phyloP scores from a whole-genome alignment of 306 rosid genomes.

The Fragaria iinumae region DNA sequence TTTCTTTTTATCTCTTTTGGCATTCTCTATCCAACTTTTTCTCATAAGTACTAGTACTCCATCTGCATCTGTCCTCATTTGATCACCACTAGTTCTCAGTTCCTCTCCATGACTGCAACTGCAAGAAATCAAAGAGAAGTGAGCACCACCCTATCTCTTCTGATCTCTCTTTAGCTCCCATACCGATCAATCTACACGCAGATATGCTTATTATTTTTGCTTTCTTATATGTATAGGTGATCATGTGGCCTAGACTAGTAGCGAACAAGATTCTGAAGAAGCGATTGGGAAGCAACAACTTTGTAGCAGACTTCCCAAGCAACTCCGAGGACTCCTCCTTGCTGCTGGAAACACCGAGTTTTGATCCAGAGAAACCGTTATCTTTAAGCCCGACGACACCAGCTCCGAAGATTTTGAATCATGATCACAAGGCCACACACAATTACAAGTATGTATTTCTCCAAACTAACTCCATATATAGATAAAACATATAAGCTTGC shows the following conservation, averaged over 20 bases:
- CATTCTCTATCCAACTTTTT: constrained; percentile 33
- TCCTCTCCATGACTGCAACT: constrained; percentile 8
- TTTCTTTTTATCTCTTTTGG: constrained; percentile 24
- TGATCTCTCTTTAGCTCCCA: constrained; percentile 17
- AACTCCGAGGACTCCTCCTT: constrained; percentile 3
- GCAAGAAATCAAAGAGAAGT: constrained; percentile 28
- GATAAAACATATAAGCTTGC: background rate
- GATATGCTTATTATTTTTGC: background rate
- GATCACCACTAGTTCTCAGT: background rate
- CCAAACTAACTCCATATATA: background rate
- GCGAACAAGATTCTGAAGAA: constrained; percentile 77
- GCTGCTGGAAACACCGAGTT: constrained; percentile 27
- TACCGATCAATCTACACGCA: background rate
- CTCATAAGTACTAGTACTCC: constrained; percentile 4
- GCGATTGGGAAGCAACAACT: constrained; percentile 67
- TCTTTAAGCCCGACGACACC: background rate
- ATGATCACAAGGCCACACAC: constrained; percentile 33
- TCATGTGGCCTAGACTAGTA: constrained; percentile 83
- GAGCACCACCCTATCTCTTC: constrained; percentile 1
- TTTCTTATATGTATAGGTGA: constrained; percentile 30
- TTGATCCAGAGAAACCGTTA: constrained; percentile 28
- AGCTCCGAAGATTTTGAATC: constrained; percentile 16
- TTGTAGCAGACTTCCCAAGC: constrained; percentile 62
- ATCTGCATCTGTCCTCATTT: constrained; percentile 2
- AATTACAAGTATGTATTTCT: constrained; percentile 39